Base-by-base conservation (phyloP, 352 stramenopile species). In the Phytophthora capsici region DNA sequence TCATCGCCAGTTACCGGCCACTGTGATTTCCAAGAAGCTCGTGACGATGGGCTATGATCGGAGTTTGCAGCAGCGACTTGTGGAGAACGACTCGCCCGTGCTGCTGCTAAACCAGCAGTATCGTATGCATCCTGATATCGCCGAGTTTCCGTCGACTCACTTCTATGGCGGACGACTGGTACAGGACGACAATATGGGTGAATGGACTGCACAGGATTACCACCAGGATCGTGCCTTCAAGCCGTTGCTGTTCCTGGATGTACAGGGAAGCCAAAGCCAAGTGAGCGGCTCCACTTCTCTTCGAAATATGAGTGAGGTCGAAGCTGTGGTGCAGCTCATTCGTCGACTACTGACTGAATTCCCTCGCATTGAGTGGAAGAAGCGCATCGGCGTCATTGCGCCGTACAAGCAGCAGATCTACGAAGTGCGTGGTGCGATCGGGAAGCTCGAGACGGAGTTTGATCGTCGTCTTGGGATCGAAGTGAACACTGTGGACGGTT, bases 361-460 rank as follows among this genome's bases (percentile, higher is more conserved):
- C 46, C 70, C 83, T 2, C 49, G 70, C 9, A 50, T 81, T n/a
- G 78, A 91, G 23, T 91, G 84, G 82, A 78, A 84, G 41, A 85
- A 94, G 53, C 90, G 99, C 57, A 97, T 99, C 34, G 97, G 94
- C 44, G 86, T 99, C 30, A 99, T 99, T 58, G 98, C 98, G 20
- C 98, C 98, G 13, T 99, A 99, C 84, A 99, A 99, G 71, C 97
- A 97, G 32, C 98, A 99, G 68, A 89, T 96, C 50, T 88, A 97
- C 57, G 78, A 98, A 36, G 72, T 99, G 16, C 79, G 92, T 16
- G 80, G 75, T 17, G 70, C 95, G 19, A 71, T 99, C 17, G 61
- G 67, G 44, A 77, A 81, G 6, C 69, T 87, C 12, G 80, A 90
- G 58, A 41, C 67, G 19, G 82, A 91, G 37, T 53, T 74, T 41